These are phyloP conservation scores for Urostyla sp. DNA, from an alignment of 73 alveolate genomes.

Conservation along the genomic window DNA sequence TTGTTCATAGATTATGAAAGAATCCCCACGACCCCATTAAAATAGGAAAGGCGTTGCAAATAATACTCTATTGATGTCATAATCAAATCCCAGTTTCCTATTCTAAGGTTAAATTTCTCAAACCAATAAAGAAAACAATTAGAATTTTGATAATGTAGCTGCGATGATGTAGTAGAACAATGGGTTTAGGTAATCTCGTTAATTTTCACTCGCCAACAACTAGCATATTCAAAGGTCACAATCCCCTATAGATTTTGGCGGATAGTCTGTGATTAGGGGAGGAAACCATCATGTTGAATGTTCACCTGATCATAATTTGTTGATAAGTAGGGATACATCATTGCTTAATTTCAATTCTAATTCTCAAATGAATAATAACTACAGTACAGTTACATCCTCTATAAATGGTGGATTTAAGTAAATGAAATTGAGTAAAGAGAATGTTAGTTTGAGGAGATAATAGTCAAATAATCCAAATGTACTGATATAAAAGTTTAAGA, in stretches of 20 bases:
- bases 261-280: constrained; percentile 5
- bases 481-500: no score
- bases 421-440: no score
- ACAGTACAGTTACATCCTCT: no score
- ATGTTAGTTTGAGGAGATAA: no score
- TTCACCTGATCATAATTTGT: constrained; percentile 24
- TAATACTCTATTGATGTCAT: not conserved
- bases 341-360: constrained; percentile 1
- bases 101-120: constrained; percentile 22
- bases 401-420: no score
- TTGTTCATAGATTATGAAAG: constrained; percentile 14
- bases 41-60: no score
- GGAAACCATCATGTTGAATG: not conserved
- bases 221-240: not conserved
- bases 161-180: not conserved
- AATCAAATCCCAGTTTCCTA: not conserved
- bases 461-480: no score
- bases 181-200: not conserved
- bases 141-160: not conserved
- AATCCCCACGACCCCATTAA: no score
- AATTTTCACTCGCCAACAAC: not conserved
- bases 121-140: not conserved
- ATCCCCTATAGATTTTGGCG: constrained; percentile 47
- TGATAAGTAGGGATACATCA: constrained; percentile 28
- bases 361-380: not conserved